A percentile compares a stretch with the other conserved stretches of the same genome.
Conservation (phyloP, 2,329 filamentous ascomycete genomes). For the Dactylonectria estremocensis region DNA sequence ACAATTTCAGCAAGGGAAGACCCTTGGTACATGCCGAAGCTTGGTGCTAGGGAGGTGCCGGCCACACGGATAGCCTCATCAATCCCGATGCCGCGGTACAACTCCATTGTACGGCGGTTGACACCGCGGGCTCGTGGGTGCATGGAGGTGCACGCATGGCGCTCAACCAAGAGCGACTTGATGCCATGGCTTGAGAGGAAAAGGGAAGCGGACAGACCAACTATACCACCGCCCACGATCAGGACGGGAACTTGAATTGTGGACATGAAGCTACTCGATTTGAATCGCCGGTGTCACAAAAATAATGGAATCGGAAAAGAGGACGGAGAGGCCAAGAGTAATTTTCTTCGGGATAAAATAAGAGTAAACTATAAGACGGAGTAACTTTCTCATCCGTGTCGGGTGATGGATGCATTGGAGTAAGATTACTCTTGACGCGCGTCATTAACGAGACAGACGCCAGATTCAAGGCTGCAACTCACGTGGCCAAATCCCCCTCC, state of each 20-base stretch:
- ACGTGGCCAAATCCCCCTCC: too few species aligned
- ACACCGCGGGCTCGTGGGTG: slow-evolving; percentile 17
- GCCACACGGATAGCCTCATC: slow-evolving; percentile 12
- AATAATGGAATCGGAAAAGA: background rate
- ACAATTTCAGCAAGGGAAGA: slow-evolving; percentile 6
- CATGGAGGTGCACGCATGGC: slow-evolving; percentile 12
- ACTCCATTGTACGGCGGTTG: slow-evolving; percentile 17
- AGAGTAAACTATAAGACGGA: too few species aligned
- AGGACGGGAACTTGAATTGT: background rate
- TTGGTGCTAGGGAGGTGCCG: background rate
- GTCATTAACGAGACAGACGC: too few species aligned
- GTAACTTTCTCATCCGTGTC: too few species aligned
- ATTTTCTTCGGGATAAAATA: too few species aligned
- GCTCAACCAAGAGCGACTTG: slow-evolving; percentile 10
- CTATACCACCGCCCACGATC: slow-evolving; percentile 15
- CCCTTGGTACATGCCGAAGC: slow-evolving; percentile 8
- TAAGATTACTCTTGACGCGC: too few species aligned
- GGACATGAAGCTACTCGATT: background rate
- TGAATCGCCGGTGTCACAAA: background rate
- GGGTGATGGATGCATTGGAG: too few species aligned
- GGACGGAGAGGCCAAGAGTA: too few species aligned
- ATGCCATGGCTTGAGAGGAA: slow-evolving; percentile 16
- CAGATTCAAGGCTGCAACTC: too few species aligned
- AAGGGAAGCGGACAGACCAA: slow-evolving; percentile 17
- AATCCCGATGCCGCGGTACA: slow-evolving; percentile 14